Percentiles rank a stretch among this genome's conserved stretches.
phyloP scores from a whole-genome alignment of 2,329 filamentous ascomycete species.

The Clonostachys solani region DNA sequence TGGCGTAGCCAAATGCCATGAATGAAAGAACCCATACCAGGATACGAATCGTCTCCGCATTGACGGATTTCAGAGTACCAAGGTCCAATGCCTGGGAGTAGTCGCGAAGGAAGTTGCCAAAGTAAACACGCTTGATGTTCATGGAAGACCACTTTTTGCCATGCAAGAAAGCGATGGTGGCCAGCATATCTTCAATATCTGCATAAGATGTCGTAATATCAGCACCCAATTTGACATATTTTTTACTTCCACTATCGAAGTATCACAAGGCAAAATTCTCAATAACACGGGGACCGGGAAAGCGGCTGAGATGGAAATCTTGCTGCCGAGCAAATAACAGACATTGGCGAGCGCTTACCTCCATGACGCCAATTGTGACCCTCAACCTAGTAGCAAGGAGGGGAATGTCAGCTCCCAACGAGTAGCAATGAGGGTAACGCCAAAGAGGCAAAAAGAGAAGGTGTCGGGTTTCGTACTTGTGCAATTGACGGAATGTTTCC shows the following conservation, averaged over 20 bases:
- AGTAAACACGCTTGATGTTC: conserved; percentile 75
- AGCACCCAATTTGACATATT: too few relatives aligned
- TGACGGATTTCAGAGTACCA: conserved; percentile 73
- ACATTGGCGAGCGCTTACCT: conserved; percentile 27
- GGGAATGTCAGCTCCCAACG: background rate
- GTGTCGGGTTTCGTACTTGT: conserved; percentile 28
- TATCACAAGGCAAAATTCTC: background rate
- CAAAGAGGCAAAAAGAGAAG: background rate
- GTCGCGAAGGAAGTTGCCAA: conserved; percentile 83
- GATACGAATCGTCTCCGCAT: conserved; percentile 73
- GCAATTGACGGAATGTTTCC: conserved; percentile 67
- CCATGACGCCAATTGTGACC: conserved; percentile 69
- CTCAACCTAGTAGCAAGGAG: conserved; percentile 43
- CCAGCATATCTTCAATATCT: conserved; percentile 81
- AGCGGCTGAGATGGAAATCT: background rate
- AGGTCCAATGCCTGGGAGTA: conserved; percentile 83
- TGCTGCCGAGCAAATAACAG: too few relatives aligned
- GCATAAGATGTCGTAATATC: background rate
- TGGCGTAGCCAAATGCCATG: conserved; percentile 80
- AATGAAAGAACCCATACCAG: conserved; percentile 81
- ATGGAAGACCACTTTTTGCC: conserved; percentile 83
- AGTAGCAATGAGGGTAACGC: too few relatives aligned
- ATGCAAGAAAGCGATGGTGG: conserved; percentile 70
- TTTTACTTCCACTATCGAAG: too few relatives aligned
- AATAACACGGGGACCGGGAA: too few relatives aligned